Percentiles rank a stretch among this genome's conserved stretches.
phyloP scores from a whole-genome alignment of 768 basidiomycete species.

The Galerina sulciceps region DNA sequence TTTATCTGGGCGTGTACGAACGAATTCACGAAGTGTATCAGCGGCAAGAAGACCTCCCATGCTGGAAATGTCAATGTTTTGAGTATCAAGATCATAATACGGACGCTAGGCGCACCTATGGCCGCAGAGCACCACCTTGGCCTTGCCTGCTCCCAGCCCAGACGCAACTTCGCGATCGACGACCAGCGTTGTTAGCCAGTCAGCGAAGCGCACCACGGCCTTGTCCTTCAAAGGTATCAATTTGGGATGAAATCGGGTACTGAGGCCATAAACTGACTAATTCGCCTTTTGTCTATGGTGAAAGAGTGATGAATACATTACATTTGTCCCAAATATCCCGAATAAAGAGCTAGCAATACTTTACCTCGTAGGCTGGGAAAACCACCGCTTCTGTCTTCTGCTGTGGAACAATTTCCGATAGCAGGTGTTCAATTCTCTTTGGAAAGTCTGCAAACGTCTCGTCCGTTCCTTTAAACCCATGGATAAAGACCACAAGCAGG shows the following conservation, averaged over 20 bases:
- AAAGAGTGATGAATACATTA: not conserved
- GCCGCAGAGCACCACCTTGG: conserved; percentile 85
- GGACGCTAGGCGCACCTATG: conserved; percentile 62
- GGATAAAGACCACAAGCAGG: conserved; percentile 77
- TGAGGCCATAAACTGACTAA: conserved; percentile 54
- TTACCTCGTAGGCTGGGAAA: conserved; percentile 89
- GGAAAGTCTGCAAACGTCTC: conserved; percentile 82
- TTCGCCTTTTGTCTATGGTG: conserved; percentile 81
- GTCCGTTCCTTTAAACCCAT: conserved; percentile 71
- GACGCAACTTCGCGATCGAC: conserved; percentile 83
- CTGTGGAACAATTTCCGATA: conserved; percentile 64
- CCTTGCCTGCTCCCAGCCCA: conserved; percentile 77
- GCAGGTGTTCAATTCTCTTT: conserved; percentile 73
- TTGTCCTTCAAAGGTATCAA: conserved; percentile 52
- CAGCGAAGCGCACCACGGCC: conserved; percentile 84
- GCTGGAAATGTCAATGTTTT: conserved; percentile 41
- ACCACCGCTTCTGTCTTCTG: conserved; percentile 72
- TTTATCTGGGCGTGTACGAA: conserved; percentile 65
- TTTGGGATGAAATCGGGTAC: conserved; percentile 1
- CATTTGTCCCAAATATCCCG: too few species aligned
- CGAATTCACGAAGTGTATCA: conserved; percentile 78
- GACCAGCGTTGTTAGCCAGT: conserved; percentile 90
- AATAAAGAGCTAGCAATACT: too few species aligned
- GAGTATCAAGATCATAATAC: not conserved
- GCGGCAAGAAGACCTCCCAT: conserved; percentile 94